Base-by-base conservation (phyloP, 169 alveolate species). In the Cryptosporidium canis region DNA sequence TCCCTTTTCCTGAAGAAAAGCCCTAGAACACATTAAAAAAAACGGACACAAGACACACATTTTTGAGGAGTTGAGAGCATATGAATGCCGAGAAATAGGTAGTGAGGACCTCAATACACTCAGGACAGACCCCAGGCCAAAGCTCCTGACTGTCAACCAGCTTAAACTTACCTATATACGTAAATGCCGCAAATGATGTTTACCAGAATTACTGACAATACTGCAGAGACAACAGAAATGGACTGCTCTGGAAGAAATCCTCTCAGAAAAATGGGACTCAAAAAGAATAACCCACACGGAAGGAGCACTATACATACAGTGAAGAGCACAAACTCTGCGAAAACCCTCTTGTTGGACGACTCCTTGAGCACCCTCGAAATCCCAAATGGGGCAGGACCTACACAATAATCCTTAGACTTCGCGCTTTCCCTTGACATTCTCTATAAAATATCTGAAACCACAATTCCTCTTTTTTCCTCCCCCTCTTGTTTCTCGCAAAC, bases 341-440 rank as follows among this genome's bases (percentile, higher is more conserved):
- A 18, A 5, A 77, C 87, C 21, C 11, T 47, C 18, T 61, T 56
- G 24, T 77, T 77, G n/a, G 72, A 77, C 9, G 87, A 12, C n/a
- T 77, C 87, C 9, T 55, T 77, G 12, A 77, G 33, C n/a, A 77
- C 64, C 24, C 35, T 77, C 1, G 87, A 55, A 16, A 77, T 53
- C 33, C 87, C 87, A 24, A 29, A 18, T 61, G 87, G 87, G 31
- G 87, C 87, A 14, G 87, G 87, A 18, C 87, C 87, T 39, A 77
- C 87, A 58, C 71, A 77, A 37, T 71, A 77, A 21, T 41, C 72
- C 21, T 31, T 63, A 16, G 21, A 24, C 48, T 44, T 72, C 11
- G 29, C 47, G 11, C 41, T 56, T 16, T 39, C 47, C 37, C 29
- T 41, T 31, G 84, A 33, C 66, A 55, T 37, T 35, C 18, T 21